Evolutionary conservation across 495 filamentous ascomycete species (phyloP).

Genomic region (Parmelia sp.): DNA sequence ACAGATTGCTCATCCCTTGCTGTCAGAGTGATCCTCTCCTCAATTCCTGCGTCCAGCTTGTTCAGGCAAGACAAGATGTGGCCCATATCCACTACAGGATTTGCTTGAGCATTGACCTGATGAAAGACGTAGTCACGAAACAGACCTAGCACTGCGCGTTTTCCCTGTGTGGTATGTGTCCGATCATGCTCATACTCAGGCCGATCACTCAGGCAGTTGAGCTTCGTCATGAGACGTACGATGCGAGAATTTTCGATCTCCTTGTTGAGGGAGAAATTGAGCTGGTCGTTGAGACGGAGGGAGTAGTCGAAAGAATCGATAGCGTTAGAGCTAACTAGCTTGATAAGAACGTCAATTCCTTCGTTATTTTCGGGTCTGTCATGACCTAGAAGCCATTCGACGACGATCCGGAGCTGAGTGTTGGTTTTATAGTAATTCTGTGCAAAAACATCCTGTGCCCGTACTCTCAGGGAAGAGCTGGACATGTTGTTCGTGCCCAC

Average conservation of each 20-base stretch:
- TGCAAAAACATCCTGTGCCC: constrained; percentile 55
- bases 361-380: constrained; percentile 46
- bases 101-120: constrained; percentile 76
- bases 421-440: constrained; percentile 57
- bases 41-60: constrained; percentile 83
- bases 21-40: constrained; percentile 79
- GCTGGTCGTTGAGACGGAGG: constrained; percentile 68
- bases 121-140: constrained; percentile 98
- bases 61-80: constrained; percentile 80
- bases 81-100: constrained; percentile 72
- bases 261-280: constrained; percentile 58
- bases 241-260: constrained; percentile 92
- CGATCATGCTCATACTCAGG: constrained; percentile 70
- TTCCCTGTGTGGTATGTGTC: constrained; percentile 81
- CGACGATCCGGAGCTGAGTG: constrained; percentile 66
- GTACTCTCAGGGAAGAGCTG: constrained; percentile 49
- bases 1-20: constrained; percentile 83
- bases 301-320: constrained; percentile 63
- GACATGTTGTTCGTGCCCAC: constrained; percentile 61
- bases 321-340: constrained; percentile 66
- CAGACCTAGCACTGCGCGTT: constrained; percentile 84
- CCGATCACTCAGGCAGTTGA: constrained; percentile 79
- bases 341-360: constrained; percentile 69
- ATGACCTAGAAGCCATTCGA: constrained; percentile 67
- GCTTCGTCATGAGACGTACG: constrained; percentile 73